Conservation (phyloP, 2,329 filamentous ascomycete species). For the Aureobasidium sp. region DNA sequence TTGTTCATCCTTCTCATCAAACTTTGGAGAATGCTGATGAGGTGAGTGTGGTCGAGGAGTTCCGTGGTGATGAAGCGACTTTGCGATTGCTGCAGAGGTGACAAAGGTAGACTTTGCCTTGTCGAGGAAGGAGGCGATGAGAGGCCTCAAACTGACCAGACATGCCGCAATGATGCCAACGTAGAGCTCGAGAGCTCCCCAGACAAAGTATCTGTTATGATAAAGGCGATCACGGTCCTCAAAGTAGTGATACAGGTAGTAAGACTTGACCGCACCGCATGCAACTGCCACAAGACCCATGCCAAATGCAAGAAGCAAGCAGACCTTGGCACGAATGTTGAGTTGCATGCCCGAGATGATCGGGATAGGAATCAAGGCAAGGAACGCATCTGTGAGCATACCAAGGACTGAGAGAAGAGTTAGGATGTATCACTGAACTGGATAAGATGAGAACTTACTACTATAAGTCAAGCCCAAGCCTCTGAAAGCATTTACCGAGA, state of each 20-base stretch:
- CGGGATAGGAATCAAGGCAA: conserved; percentile 38
- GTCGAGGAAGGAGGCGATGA: conserved; percentile 32
- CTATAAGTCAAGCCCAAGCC: conserved; percentile 43
- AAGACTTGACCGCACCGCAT: conserved; percentile 38
- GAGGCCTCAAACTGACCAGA: conserved; percentile 38
- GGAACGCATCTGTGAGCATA: conserved; percentile 35
- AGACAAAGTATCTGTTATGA: conserved; percentile 37
- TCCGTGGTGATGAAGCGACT: neutral
- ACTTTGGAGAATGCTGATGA: neutral
- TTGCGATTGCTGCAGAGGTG: neutral
- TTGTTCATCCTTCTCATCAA: neutral
- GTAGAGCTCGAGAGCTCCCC: conserved; percentile 41
- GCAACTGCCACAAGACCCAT: conserved; percentile 37
- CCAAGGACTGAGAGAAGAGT: conserved; percentile 28
- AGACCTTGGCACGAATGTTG: conserved; percentile 37
- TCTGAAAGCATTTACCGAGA: conserved; percentile 35
- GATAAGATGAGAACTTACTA: conserved; percentile 23
- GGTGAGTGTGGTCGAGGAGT: neutral
- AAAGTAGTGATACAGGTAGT: conserved; percentile 33
- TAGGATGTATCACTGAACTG: conserved; percentile 15
- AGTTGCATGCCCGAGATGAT: conserved; percentile 39
- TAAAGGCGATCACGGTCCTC: conserved; percentile 32
- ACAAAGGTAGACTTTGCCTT: conserved; percentile 22
- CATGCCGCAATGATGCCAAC: conserved; percentile 40
- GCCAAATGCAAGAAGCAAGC: conserved; percentile 31